Evolutionary conservation across 495 filamentous ascomycete genomes (phyloP).

Genomic region (Trypethelium eluteriae): DNA sequence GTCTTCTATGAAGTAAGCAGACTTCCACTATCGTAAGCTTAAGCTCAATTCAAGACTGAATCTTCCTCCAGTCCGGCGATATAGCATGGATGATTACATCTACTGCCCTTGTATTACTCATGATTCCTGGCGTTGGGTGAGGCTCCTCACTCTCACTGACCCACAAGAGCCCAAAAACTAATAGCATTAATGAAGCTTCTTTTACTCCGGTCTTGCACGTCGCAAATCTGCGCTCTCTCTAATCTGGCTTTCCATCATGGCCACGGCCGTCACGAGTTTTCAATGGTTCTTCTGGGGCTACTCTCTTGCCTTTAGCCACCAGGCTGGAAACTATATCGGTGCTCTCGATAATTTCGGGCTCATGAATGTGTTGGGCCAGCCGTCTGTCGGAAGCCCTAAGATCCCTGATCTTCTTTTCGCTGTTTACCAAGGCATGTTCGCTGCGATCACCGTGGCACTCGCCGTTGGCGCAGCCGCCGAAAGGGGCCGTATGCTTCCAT

Average conservation of each 20-base stretch:
- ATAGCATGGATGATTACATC: constrained; percentile 86
- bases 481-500: constrained; percentile 88
- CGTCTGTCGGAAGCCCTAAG: constrained; percentile 71
- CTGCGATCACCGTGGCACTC: constrained; percentile 81
- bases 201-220: constrained; percentile 96
- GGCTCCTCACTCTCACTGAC: constrained; percentile 17
- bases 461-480: constrained; percentile 90
- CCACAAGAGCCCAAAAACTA: neutral
- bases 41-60: neutral
- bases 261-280: constrained; percentile 81
- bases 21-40: constrained; percentile 6
- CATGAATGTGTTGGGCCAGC: constrained; percentile 66
- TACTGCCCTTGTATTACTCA: constrained; percentile 85
- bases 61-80: constrained; percentile 61
- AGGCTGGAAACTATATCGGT: constrained; percentile 75
- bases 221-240: constrained; percentile 90
- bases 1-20: constrained; percentile 65
- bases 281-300: constrained; percentile 99
- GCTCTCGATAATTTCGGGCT: constrained; percentile 82
- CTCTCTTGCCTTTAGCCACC: constrained; percentile 84
- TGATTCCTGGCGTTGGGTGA: constrained; percentile 93
- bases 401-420: constrained; percentile 88
- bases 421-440: constrained; percentile 98
- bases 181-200: constrained; percentile 55
- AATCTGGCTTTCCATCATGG: constrained; percentile 96